Conservation (phyloP, 352 stramenopile species). For the Pythium plurisporium region DNA sequence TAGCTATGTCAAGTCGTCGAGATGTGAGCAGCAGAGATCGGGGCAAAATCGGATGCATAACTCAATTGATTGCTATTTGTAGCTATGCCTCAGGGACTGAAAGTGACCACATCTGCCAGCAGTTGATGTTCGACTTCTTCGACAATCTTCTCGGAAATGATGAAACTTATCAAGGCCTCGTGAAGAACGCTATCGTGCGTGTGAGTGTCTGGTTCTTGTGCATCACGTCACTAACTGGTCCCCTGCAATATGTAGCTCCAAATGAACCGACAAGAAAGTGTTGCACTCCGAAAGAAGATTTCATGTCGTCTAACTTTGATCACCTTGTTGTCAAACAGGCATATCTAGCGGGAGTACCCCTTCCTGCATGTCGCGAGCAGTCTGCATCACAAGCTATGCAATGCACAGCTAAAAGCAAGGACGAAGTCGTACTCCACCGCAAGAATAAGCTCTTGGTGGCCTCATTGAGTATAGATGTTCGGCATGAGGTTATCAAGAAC, state of each 20-base stretch:
- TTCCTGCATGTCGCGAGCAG: neutral
- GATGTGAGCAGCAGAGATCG: too few species aligned
- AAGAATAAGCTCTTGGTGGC: constrained; percentile 18
- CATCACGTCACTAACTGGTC: too few species aligned
- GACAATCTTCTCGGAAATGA: constrained; percentile 11
- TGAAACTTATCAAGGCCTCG: neutral
- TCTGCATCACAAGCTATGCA: too few species aligned
- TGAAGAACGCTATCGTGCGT: constrained; percentile 14
- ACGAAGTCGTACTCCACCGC: constrained; percentile 3
- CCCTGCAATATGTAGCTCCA: constrained; percentile 3
- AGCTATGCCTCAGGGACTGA: constrained; percentile 21
- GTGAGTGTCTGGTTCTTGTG: neutral
- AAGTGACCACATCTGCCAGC: constrained; percentile 2
- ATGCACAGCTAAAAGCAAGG: neutral
- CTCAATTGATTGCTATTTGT: too few species aligned
- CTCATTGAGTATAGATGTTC: neutral
- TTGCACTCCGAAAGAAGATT: neutral
- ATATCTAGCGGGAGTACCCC: constrained; percentile 14
- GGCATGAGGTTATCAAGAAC: neutral
- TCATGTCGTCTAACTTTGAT: neutral
- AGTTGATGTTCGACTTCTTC: constrained; percentile 22
- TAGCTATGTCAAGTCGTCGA: constrained; percentile 5
- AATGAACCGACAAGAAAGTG: constrained; percentile 8
- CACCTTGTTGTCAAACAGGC: neutral
- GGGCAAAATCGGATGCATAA: too few species aligned